Conservation (phyloP, 306 rosid genomes). For the Lagenaria siceraria region DNA sequence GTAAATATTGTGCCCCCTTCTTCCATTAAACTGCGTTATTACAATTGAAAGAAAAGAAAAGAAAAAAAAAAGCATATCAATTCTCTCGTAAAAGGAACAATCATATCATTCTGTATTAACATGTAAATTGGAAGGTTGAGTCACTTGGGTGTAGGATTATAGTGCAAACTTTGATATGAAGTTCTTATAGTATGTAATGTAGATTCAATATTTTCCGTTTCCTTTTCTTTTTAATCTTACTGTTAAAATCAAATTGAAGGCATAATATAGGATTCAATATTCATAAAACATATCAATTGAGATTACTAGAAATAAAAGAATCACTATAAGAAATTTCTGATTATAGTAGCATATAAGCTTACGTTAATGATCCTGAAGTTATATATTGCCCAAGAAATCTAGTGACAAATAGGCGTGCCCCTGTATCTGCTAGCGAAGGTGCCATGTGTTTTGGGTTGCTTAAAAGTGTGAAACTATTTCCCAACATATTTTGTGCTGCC, state of each 20-base stretch:
- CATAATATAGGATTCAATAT: neutral
- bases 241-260: neutral
- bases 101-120: neutral
- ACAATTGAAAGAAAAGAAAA: neutral
- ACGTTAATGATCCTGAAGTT: conserved; percentile 63
- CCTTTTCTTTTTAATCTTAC: too few relatives aligned
- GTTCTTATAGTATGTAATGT: neutral
- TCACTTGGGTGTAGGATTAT: neutral
- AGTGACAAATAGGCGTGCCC: conserved; percentile 54
- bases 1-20: conserved; percentile 81
- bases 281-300: neutral
- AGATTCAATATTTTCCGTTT: neutral
- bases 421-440: conserved; percentile 65
- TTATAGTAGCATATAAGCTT: conserved; percentile 23
- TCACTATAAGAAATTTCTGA: neutral
- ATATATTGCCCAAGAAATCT: conserved; percentile 50
- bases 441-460: conserved; percentile 81
- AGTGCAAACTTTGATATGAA: neutral
- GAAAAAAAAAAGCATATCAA: neutral
- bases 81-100: neutral
- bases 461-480: conserved; percentile 33
- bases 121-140: neutral
- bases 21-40: conserved; percentile 45
- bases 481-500: conserved; percentile 62
- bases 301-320: neutral